Conservation (phyloP, 2,329 filamentous ascomycete genomes). For the Fusarium vanettenii region DNA sequence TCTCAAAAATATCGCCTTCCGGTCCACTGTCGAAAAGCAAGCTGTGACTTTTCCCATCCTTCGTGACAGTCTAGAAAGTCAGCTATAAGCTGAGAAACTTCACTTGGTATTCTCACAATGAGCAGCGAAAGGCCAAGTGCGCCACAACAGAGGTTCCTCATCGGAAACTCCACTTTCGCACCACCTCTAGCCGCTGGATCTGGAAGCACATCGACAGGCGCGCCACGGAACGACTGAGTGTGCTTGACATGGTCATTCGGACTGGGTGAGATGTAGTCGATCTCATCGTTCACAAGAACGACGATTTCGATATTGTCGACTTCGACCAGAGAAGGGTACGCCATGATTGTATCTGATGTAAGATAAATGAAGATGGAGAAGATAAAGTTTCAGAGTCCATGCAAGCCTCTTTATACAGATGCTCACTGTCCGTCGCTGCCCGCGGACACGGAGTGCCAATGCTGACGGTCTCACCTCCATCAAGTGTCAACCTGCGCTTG, state of each 20-base stretch:
- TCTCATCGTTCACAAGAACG: conserved; percentile 66
- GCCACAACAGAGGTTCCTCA: conserved; percentile 64
- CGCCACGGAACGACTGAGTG: conserved; percentile 54
- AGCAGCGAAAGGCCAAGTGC: conserved; percentile 66
- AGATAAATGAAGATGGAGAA: background rate
- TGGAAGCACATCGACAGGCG: conserved; percentile 52
- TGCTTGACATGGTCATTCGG: conserved; percentile 56
- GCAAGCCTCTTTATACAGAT: conserved; percentile 2
- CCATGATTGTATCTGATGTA: conserved; percentile 1
- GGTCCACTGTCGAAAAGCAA: conserved; percentile 60
- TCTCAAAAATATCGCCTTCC: conserved; percentile 61
- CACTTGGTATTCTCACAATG: conserved; percentile 50
- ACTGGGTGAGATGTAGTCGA: conserved; percentile 63
- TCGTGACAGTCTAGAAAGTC: conserved; percentile 55
- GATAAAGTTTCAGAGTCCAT: background rate
- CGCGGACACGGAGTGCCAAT: background rate
- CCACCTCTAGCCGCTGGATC: conserved; percentile 51
- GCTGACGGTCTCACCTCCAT: conserved; percentile 5
- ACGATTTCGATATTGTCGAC: conserved; percentile 55
- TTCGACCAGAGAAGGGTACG: background rate
- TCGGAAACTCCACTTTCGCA: conserved; percentile 57
- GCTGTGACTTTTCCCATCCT: conserved; percentile 53
- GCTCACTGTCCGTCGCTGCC: background rate
- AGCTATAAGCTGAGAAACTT: background rate
- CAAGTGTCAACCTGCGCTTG: background rate